Percentiles rank a stretch among this genome's conserved stretches.
phyloP scores from a whole-genome alignment of 2,329 filamentous ascomycete genomes.

The Penicillium sp. region DNA sequence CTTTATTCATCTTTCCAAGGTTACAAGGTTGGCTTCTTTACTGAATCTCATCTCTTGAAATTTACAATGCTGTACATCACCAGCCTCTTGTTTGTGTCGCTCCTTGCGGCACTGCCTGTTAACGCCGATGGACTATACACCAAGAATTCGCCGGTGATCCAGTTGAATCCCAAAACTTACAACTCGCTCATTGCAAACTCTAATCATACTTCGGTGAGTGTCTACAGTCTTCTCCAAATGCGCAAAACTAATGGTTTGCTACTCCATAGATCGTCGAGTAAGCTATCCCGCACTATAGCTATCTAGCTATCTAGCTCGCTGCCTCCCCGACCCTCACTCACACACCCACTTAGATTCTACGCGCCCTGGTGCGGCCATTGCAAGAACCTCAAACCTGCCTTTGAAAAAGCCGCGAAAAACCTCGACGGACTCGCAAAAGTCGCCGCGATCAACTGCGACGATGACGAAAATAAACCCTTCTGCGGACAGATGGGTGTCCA shows the following conservation, averaged over 20 bases:
- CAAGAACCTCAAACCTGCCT: conserved; percentile 90
- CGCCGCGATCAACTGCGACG: conserved; percentile 91
- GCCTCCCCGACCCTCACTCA: conserved; percentile 6
- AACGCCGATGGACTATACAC: conserved; percentile 73
- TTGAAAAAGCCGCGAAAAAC: conserved; percentile 87
- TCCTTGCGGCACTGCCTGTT: conserved; percentile 64
- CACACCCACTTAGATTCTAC: conserved; percentile 67
- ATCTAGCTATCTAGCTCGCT: background rate
- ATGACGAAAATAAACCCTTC: conserved; percentile 83
- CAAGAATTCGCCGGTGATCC: conserved; percentile 82
- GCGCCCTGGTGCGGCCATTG: conserved; percentile 98
- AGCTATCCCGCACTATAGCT: conserved; percentile 26
- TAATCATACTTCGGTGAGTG: conserved; percentile 83
- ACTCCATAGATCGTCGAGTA: conserved; percentile 52
- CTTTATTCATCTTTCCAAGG: background rate
- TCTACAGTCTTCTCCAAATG: background rate
- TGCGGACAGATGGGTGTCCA: conserved; percentile 83
- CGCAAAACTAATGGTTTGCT: background rate
- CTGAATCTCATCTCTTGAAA: background rate
- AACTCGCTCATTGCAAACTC: conserved; percentile 79
- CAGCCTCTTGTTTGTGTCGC: conserved; percentile 50
- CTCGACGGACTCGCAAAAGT: conserved; percentile 92
- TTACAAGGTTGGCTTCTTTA: background rate
- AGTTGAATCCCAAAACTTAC: conserved; percentile 75
- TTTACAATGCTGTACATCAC: conserved; percentile 39